Conservation (phyloP, 331 rosid species). For the Cydonia oblonga region DNA sequence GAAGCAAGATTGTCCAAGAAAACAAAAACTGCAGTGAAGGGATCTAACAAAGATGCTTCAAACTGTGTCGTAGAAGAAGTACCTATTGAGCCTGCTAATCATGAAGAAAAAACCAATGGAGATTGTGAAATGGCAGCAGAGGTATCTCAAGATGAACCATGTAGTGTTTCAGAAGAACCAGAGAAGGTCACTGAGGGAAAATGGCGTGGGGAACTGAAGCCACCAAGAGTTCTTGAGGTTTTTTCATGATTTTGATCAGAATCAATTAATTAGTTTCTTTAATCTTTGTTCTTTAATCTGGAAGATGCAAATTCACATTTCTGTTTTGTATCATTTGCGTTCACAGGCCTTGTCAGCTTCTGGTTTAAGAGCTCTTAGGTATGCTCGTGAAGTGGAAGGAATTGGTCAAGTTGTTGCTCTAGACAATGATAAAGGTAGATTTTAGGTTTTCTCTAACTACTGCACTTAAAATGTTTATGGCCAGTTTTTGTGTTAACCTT, state of each 20-base stretch:
- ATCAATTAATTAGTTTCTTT: background rate
- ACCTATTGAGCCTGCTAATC: conserved; percentile 20
- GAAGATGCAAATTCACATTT: background rate
- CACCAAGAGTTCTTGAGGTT: conserved; percentile 93
- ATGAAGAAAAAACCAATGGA: conserved; percentile 38
- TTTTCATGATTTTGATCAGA: background rate
- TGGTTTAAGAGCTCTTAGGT: conserved; percentile 91
- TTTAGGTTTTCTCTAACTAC: background rate
- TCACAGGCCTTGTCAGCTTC: conserved; percentile 91
- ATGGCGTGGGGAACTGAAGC: conserved; percentile 44
- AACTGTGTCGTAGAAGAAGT: conserved; percentile 38
- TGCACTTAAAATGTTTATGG: background rate
- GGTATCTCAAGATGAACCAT: conserved; percentile 34
- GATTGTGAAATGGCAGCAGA: conserved; percentile 33
- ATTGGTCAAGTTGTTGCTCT: conserved; percentile 91
- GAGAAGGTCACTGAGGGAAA: conserved; percentile 42
- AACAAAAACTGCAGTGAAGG: conserved; percentile 26
- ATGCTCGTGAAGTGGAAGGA: conserved; percentile 90
- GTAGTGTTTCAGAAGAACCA: conserved; percentile 29
- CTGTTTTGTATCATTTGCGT: conserved; percentile 1
- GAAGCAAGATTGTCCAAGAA: conserved; percentile 46
- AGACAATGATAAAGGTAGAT: conserved; percentile 81
- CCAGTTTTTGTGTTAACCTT: background rate
- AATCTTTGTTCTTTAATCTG: background rate
- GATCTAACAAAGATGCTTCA: conserved; percentile 35